phyloP scores from a whole-genome alignment of 1,284 basidiomycete genomes.

The Rhodotorula mucilaginosa region DNA sequence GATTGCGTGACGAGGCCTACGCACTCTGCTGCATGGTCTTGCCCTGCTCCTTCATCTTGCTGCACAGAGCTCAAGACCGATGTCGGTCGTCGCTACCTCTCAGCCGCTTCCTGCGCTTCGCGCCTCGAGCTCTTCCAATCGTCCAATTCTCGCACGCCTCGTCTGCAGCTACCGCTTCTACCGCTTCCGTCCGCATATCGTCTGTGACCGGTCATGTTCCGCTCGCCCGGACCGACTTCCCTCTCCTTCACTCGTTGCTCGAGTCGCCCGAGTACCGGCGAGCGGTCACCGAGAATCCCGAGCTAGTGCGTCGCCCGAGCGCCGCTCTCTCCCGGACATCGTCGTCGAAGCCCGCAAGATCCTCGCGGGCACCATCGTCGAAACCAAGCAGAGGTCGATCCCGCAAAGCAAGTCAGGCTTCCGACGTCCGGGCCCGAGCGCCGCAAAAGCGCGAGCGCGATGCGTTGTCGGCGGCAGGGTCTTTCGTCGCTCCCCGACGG shows the following conservation, averaged over 20 bases:
- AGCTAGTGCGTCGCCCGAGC: background rate
- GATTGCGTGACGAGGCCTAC: background rate
- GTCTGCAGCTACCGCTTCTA: background rate
- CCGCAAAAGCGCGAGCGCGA: too few relatives aligned
- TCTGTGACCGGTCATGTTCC: background rate
- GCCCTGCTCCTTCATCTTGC: background rate
- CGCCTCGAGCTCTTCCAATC: background rate
- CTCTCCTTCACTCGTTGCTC: slow-evolving; percentile 13
- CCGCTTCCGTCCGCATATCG: background rate
- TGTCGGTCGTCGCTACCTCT: background rate
- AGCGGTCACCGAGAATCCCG: background rate
- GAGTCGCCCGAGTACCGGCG: slow-evolving; percentile 5
- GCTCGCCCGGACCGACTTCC: background rate
- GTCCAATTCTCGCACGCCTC: background rate
- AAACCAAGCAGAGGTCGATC: too few relatives aligned
- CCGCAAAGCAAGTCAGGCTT: too few relatives aligned
- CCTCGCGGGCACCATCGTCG: too few relatives aligned
- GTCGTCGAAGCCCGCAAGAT: too few relatives aligned
- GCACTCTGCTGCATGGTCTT: background rate
- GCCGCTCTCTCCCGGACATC: too few relatives aligned
- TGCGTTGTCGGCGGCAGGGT: too few relatives aligned
- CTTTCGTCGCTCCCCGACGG: too few relatives aligned
- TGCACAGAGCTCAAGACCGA: background rate
- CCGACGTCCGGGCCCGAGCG: too few relatives aligned
- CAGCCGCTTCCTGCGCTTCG: background rate